Evolutionary conservation across 805 yeast genomes (phyloP).

Genomic region (Lipomyces yamadae): DNA sequence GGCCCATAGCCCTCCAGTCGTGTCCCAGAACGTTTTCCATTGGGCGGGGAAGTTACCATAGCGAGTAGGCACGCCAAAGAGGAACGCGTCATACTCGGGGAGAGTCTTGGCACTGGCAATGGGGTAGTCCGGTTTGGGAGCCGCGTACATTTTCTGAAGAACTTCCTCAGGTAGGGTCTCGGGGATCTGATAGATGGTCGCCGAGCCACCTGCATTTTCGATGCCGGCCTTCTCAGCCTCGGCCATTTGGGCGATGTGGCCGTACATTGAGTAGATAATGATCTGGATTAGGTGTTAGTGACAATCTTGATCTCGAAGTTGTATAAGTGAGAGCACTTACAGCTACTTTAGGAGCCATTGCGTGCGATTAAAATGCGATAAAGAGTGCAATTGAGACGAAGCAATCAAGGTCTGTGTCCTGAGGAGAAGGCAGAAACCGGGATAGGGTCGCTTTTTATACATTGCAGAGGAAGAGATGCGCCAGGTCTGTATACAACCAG

Average conservation of each 20-base stretch:
- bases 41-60: slow-evolving; percentile 83
- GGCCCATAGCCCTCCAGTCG: slow-evolving; percentile 78
- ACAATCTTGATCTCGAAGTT: too few relatives aligned
- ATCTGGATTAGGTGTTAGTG: slow-evolving; percentile 41
- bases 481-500: too few relatives aligned
- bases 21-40: slow-evolving; percentile 74
- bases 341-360: slow-evolving; percentile 38
- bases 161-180: slow-evolving; percentile 73
- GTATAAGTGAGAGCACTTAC: slow-evolving; percentile 22
- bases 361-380: neutral
- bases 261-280: slow-evolving; percentile 75
- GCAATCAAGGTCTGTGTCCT: neutral
- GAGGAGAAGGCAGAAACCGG: neutral
- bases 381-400: neutral
- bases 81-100: slow-evolving; percentile 71
- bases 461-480: too few relatives aligned
- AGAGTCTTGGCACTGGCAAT: slow-evolving; percentile 65
- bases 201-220: slow-evolving; percentile 67
- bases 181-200: slow-evolving; percentile 73
- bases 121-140: slow-evolving; percentile 67
- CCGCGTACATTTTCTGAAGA: slow-evolving; percentile 60
- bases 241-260: slow-evolving; percentile 74
- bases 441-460: neutral
- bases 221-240: slow-evolving; percentile 70
- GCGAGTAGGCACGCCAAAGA: slow-evolving; percentile 87